Evolutionary conservation across 139 green algal species (phyloP), one percentile per base, ranked within the genome.

Genomic region (Picochlorum sp.): DNA sequence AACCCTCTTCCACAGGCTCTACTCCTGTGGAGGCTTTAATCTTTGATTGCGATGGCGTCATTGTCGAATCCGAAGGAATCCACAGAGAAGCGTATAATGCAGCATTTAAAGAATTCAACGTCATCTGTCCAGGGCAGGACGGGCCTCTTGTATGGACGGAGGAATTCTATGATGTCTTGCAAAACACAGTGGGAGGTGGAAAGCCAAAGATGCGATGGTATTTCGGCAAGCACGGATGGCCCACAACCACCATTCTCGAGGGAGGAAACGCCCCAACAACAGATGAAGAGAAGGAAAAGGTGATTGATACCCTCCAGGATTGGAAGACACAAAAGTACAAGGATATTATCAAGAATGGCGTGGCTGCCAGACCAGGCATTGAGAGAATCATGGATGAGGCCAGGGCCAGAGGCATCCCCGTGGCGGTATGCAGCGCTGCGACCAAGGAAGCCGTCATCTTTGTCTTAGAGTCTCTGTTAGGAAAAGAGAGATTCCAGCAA

Each of bases 181-280:
- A 96, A 64, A 97, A 97, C 72, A 90, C 64, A 41, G 78, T 91
- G 21, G 85, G 81, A 10, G 89, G 91, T 18, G 90, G 90, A 52
- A 96, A 97, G 77, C 89, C 87, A 58, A 97, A 97, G 67, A 97
- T 97, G 91, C 75, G 88, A 4, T 95, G 78, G 66, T 85, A 77
- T 57, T 86, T 86, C 68, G 63, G 62, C 52, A 44, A 86, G 45
- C 65, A 89, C 45, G 88, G 89, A 45, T 97, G 91, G 91, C 91
- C 91, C 7, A 77, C 74, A 37, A 84, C 77, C 31, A 84, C 4
- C 23, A 47, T 86, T 23, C 57, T 79, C 21, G 60, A 65, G 6
- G 59, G 65, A 2, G 9, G 9, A 11, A 57, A 49, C 2, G 31
- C 52, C 14, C 86, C 92, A 4, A 54, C 60, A 0, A 78, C 60